phyloP scores from a whole-genome alignment of 129 eudicot species.

The Oenanthe sinensis region DNA sequence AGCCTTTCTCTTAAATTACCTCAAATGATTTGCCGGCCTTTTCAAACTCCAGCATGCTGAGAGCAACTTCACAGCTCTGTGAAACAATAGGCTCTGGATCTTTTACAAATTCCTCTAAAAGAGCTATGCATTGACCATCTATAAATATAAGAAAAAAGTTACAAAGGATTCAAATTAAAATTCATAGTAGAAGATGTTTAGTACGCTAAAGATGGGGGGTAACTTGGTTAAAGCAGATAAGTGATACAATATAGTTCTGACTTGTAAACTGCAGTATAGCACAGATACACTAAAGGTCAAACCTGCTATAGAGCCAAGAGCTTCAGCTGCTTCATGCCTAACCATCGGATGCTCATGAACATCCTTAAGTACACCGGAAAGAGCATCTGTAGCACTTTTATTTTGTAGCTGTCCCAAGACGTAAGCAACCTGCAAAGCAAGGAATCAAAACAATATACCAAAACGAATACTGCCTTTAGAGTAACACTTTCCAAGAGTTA shows the following conservation, averaged over 20 bases:
- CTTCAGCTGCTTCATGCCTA: conserved; percentile 98
- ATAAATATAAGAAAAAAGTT: neutral
- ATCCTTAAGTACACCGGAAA: conserved; percentile 55
- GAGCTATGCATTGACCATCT: conserved; percentile 65
- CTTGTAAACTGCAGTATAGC: neutral
- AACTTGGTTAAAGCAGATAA: neutral
- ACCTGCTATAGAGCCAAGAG: conserved; percentile 98
- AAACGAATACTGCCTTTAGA: neutral
- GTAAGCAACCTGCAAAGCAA: conserved; percentile 71
- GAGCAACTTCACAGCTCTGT: conserved; percentile 98
- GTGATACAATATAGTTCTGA: neutral
- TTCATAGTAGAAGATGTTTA: neutral
- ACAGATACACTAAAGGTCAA: conserved; percentile 4
- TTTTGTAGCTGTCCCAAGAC: conserved; percentile 94
- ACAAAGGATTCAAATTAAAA: neutral
- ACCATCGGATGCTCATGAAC: conserved; percentile 94
- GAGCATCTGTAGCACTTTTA: conserved; percentile 77
- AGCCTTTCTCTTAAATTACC: conserved; percentile 29
- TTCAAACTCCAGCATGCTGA: conserved; percentile 91
- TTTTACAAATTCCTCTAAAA: conserved; percentile 59
- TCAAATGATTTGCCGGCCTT: conserved; percentile 83
- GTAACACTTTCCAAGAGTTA: neutral
- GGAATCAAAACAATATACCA: neutral
- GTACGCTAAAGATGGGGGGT: neutral
- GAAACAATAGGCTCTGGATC: conserved; percentile 86